Conservation (phyloP, 495 filamentous ascomycete species). For the Lasiosphaeriaceae sp. region DNA sequence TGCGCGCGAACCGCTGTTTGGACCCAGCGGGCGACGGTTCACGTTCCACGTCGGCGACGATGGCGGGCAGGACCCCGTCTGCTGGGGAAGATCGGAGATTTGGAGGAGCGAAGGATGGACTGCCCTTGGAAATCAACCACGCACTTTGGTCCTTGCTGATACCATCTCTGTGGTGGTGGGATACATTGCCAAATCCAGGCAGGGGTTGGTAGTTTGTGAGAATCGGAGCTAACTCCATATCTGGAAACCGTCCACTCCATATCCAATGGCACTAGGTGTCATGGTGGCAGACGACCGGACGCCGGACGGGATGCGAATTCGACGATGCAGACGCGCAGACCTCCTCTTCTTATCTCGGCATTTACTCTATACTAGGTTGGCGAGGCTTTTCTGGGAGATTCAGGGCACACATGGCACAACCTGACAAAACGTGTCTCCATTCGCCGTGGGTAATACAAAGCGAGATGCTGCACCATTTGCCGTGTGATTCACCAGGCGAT, state of each 20-base stretch:
- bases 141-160: too few species aligned
- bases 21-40: too few species aligned
- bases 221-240: background rate
- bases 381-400: background rate
- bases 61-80: too few species aligned
- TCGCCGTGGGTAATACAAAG: too few species aligned
- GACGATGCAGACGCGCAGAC: background rate
- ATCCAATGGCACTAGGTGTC: background rate
- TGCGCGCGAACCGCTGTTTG: too few species aligned
- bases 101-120: constrained; percentile 16
- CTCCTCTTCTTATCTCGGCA: background rate
- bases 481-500: too few species aligned
- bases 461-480: too few species aligned
- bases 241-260: background rate
- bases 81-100: constrained; percentile 10
- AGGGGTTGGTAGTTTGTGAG: background rate
- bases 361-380: background rate
- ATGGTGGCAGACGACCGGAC: background rate
- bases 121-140: background rate
- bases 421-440: too few species aligned
- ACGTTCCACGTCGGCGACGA: too few species aligned
- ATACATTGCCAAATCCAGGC: background rate
- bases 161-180: background rate
- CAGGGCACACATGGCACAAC: too few species aligned
- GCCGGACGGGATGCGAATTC: background rate